Base-by-base conservation (phyloP, 2,329 filamentous ascomycete species). In the Nemania serpens region DNA sequence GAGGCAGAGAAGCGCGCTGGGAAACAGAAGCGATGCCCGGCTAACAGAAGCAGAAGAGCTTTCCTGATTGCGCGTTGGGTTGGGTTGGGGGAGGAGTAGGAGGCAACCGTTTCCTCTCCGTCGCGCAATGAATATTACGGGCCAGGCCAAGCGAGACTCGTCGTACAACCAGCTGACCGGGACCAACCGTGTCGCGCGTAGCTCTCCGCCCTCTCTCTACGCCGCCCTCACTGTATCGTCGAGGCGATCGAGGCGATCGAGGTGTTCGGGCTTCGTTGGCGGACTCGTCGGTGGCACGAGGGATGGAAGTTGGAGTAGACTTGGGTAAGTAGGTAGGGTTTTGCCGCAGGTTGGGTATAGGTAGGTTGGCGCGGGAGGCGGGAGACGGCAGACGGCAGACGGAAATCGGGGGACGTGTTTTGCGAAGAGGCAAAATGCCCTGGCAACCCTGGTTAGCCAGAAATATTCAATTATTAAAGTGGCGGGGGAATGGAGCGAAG, bases 391-490 rank as follows among this genome's bases (percentile, higher is more conserved):
- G 11, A 18, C 48, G 18, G 47, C 42, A 18, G 41, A 51, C 55
- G 46, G 33, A 22, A 34, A 41, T 17, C 45, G 43, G 41, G 39
- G 45, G 43, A 54, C 39, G 49, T 61, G 59, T 45, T 25, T 48
- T 33, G 47, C 43, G 20, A 59, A 55, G 53, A 63, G 47, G 53
- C 37, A 55, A 37, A 53, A 49, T 15, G n/a, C n/a, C n/a, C n/a
- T n/a, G 49, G 53, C 17, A 39, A 39, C 45, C 5, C 41, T 48
- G 46, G 25, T 20, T n/a, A 39, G 36, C 15, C 41, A 37, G 25
- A 22, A 22, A 48, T 61, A 49, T 50, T 54, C 17, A 54, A 33
- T 60, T 64, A 64, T 61, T 58, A 56, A 49, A 59, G 62, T 61
- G 55, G 58, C 55, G 58, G 59, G 58, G 58, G 58, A 58, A 55